Evolutionary conservation across 1,139 yeast genomes (phyloP).

Genomic region (Saccharomyces uvarum): DNA sequence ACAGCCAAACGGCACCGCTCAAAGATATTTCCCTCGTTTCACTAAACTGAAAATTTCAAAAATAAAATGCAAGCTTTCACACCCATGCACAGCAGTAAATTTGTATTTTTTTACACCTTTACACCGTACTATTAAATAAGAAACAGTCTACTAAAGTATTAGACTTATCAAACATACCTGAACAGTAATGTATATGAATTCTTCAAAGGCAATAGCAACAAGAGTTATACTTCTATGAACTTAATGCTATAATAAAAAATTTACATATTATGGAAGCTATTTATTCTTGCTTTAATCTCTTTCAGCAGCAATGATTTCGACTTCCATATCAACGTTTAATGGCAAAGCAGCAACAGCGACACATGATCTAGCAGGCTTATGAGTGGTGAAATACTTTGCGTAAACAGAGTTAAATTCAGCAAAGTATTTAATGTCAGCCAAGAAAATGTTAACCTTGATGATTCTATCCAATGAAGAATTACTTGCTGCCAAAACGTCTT

Average conservation of each 20-base stretch:
- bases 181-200: background rate
- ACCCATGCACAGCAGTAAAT: background rate
- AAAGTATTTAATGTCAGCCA: slow-evolving; percentile 80
- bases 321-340: slow-evolving; percentile 63
- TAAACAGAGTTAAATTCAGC: slow-evolving; percentile 77
- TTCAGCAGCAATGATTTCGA: slow-evolving; percentile 76
- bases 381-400: slow-evolving; percentile 67
- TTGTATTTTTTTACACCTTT: background rate
- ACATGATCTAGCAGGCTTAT: slow-evolving; percentile 93
- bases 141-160: background rate
- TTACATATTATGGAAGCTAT: background rate
- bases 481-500: slow-evolving; percentile 69
- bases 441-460: slow-evolving; percentile 79
- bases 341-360: slow-evolving; percentile 88
- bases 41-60: background rate
- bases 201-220: background rate
- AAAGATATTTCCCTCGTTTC: background rate
- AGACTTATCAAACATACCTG: background rate
- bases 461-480: slow-evolving; percentile 75
- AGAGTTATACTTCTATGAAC: background rate
- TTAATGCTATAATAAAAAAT: background rate
- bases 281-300: slow-evolving; percentile 12
- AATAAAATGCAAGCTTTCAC: background rate
- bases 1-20: background rate
- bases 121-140: background rate